phyloP scores from a whole-genome alignment of 306 rosid species.

The Prunus armeniaca region DNA sequence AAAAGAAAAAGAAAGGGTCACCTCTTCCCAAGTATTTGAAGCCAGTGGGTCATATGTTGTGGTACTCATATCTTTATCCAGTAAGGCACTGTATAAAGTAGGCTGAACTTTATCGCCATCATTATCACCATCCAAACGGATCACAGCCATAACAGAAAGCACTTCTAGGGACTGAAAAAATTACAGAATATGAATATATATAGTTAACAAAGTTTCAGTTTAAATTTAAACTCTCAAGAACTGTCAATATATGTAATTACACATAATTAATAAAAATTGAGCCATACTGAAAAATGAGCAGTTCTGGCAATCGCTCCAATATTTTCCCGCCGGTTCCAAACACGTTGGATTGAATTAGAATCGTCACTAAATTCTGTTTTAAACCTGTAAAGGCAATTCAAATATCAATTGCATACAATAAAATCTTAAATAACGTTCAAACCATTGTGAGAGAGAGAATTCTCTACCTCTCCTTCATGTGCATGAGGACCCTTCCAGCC shows the following conservation, averaged over 20 bases:
- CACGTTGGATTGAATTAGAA: slow-evolving; percentile 89
- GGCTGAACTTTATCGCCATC: slow-evolving; percentile 54
- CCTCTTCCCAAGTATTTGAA: slow-evolving; percentile 91
- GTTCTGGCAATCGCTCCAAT: slow-evolving; percentile 83
- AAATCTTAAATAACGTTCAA: background rate
- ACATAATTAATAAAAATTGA: slow-evolving; percentile 1
- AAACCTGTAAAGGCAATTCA: slow-evolving; percentile 49
- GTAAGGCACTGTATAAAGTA: slow-evolving; percentile 52
- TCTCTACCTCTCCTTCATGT: slow-evolving; percentile 91
- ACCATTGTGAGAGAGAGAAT: slow-evolving; percentile 12
- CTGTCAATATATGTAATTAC: background rate
- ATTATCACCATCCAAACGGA: slow-evolving; percentile 65
- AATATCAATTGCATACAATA: slow-evolving; percentile 26
- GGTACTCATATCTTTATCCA: slow-evolving; percentile 61
- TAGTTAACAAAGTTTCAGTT: slow-evolving; percentile 4
- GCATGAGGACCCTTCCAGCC: slow-evolving; percentile 83
- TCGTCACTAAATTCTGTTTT: slow-evolving; percentile 66
- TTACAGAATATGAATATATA: background rate
- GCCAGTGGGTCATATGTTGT: slow-evolving; percentile 68
- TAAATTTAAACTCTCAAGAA: slow-evolving; percentile 1
- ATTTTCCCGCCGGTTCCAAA: slow-evolving; percentile 91
- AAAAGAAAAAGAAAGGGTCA: slow-evolving; percentile 11
- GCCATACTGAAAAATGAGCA: slow-evolving; percentile 82
- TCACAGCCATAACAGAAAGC: slow-evolving; percentile 84
- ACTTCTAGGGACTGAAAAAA: slow-evolving; percentile 76